phyloP scores from a whole-genome alignment of 148 eudicot species.

The Camellia japonica region DNA sequence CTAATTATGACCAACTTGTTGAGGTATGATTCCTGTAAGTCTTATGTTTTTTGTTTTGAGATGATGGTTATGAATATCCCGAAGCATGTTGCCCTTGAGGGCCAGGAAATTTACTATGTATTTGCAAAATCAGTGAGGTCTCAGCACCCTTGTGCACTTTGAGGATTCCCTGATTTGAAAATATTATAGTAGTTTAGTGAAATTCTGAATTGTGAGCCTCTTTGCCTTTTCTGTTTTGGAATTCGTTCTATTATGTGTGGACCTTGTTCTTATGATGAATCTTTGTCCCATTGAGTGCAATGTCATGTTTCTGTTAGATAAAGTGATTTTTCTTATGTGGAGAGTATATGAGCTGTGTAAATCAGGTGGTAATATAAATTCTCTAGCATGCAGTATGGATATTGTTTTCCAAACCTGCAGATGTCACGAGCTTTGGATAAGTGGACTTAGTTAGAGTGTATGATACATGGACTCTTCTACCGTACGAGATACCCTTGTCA shows the following conservation, averaged over 20 bases:
- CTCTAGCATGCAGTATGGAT: background rate
- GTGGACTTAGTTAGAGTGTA: background rate
- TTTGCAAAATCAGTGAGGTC: background rate
- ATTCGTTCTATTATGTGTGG: background rate
- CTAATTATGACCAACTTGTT: constrained; percentile 92
- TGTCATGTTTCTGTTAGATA: background rate
- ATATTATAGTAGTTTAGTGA: background rate
- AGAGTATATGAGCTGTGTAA: background rate
- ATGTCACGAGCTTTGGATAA: background rate
- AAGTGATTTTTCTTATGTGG: background rate
- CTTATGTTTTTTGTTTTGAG: background rate
- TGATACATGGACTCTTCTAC: background rate
- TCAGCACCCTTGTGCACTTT: background rate
- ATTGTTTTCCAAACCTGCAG: background rate
- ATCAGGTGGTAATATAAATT: background rate
- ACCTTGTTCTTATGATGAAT: background rate
- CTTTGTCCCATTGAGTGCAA: background rate
- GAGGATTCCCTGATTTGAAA: background rate
- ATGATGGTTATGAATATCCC: background rate
- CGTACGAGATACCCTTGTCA: background rate
- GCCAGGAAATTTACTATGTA: background rate
- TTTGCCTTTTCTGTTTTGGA: background rate
- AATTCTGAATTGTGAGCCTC: background rate
- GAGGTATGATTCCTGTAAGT: constrained; percentile 53
- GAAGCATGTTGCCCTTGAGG: background rate